Conservation (phyloP, 2,329 filamentous ascomycete species). For the Diaporthe sp. region DNA sequence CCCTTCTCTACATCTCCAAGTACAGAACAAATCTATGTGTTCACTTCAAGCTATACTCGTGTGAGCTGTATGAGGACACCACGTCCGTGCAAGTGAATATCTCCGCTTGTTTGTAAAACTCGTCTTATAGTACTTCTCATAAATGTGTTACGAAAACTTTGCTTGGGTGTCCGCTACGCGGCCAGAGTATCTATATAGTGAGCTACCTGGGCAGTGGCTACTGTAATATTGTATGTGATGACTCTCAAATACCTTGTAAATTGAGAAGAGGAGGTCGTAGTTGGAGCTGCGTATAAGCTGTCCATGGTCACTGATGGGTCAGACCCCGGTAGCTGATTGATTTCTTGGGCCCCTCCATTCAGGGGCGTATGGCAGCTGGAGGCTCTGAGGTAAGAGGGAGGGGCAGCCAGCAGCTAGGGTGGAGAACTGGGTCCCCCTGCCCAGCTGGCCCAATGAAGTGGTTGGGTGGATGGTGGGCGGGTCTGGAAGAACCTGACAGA, state of each 20-base stretch:
- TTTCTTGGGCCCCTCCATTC: conserved; percentile 7
- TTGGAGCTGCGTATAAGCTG: not conserved
- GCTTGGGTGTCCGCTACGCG: too few species aligned
- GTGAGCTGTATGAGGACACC: not conserved
- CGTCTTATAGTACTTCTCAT: too few species aligned
- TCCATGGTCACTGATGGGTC: too few species aligned
- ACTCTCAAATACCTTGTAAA: not conserved
- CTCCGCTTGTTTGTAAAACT: not conserved
- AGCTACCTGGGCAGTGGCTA: too few species aligned
- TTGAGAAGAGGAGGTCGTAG: not conserved
- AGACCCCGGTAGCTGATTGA: too few species aligned
- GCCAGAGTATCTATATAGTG: too few species aligned
- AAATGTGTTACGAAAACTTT: too few species aligned
- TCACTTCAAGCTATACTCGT: not conserved
- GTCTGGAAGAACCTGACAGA: conserved; percentile 25
- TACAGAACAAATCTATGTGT: not conserved
- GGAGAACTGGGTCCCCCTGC: conserved; percentile 19
- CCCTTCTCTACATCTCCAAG: not conserved
- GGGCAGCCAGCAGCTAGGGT: conserved; percentile 25
- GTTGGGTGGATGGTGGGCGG: not conserved
- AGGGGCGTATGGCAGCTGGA: not conserved
- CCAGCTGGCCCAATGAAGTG: conserved; percentile 1
- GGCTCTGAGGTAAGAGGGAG: not conserved
- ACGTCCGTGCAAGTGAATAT: not conserved
- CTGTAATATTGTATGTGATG: too few species aligned